Evolutionary conservation across 164 flowering plant species (phyloP), one percentile per base, ranked within the genome.

Genomic region (Aristolochia fimbriata): DNA sequence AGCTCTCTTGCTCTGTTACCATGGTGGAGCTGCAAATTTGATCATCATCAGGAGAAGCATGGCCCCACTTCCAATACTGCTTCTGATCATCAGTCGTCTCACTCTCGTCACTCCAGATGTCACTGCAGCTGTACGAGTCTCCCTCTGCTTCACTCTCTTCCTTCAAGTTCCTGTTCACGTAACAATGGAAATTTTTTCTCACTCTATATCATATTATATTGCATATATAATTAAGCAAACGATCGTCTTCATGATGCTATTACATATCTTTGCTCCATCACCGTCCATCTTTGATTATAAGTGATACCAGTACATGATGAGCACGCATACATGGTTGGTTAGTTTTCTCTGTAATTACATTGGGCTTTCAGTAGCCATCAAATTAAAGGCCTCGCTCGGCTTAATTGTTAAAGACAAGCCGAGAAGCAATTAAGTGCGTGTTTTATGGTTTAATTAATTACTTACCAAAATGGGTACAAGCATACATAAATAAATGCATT

Each of bases 91-190:
- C 81, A 27, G 5, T 27, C 30, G 30, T 37, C 71, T 87, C 96
- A 49, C 91, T 82, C 66, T 83, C 98, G 23, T 86, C 91, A 21
- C 97, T 84, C 57, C 71, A 81, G 1, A 84, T 81, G 66, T 93
- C 94, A 52, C 94, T 90, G 30, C 30, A 27, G 30, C 30, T 27
- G 56, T 63, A 78, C 0, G 86, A 84, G 73, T 70, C 80, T 81
- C 93, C 77, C 87, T 80, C 81, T 0, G 73, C 70, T 20, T 85
- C 91, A 7, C 77, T 68, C 69, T 90, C 97, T 37, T 90, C 97
- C 79, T 94, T 86, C 59, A 57, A 66, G 56, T 47, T 50, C 47
- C 53, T 48, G 47, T 45, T 22, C 15, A 24, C 14, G 23, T 50
- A 16, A 50, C 22, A 19, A 15, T 7, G 12, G 11, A n/a, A 3